A percentile compares a stretch with the other conserved stretches of the same genome.
Conservation (phyloP, 495 filamentous ascomycete genomes). For the Neurospora discreta region DNA sequence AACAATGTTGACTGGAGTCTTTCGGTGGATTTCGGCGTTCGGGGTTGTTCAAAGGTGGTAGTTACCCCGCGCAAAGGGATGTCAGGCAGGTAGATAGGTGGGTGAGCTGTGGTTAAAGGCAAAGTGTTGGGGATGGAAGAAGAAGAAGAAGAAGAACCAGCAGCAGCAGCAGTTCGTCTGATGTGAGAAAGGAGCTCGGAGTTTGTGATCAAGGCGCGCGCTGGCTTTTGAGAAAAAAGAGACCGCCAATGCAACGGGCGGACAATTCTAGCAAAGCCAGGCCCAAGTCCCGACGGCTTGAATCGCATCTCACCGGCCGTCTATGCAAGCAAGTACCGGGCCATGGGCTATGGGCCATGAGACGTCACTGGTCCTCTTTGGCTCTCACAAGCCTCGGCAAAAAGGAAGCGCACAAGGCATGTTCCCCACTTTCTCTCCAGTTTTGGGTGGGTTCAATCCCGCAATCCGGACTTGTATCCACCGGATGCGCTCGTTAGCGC, state of each 20-base stretch:
- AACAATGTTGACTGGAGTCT: not conserved
- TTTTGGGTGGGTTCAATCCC: not conserved
- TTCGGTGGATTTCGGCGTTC: not conserved
- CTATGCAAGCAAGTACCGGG: not conserved
- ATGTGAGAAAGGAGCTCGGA: not conserved
- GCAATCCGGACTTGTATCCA: not conserved
- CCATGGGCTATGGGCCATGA: constrained; percentile 9
- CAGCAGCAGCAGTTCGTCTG: not conserved
- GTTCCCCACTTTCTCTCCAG: not conserved
- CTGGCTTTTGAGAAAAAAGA: not conserved
- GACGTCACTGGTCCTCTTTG: constrained; percentile 15
- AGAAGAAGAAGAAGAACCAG: not conserved
- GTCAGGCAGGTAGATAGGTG: not conserved
- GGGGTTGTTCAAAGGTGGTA: not conserved
- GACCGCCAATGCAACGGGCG: not conserved
- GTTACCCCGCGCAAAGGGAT: not conserved
- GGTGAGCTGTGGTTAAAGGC: not conserved
- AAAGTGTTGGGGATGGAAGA: not conserved
- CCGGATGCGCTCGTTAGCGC: not conserved
- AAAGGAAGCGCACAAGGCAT: constrained; percentile 9
- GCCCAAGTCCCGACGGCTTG: not conserved
- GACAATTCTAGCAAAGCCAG: not conserved
- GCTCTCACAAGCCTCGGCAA: constrained; percentile 22
- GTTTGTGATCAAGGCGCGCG: not conserved
- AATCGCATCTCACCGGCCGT: not conserved